Conservation (phyloP, 2,329 filamentous ascomycete species). For the Lomentospora prolificans region DNA sequence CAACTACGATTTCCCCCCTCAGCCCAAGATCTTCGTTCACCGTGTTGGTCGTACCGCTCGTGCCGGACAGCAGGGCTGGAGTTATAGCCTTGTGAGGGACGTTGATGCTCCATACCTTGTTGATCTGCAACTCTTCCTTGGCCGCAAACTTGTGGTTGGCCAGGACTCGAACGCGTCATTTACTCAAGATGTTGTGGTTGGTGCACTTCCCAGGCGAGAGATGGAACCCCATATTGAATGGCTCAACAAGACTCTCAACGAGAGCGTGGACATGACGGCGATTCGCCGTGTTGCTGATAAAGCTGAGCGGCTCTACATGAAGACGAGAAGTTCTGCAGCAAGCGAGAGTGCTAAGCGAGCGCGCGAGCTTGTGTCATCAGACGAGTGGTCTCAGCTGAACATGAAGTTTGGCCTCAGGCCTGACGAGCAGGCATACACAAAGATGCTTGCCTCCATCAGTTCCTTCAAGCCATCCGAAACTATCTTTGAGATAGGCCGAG, state of each 20-base stretch:
- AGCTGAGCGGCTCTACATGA: conserved; percentile 86
- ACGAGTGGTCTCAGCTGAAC: conserved; percentile 66
- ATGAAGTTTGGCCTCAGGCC: conserved; percentile 59
- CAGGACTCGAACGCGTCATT: conserved; percentile 59
- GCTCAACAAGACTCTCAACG: conserved; percentile 66
- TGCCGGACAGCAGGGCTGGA: conserved; percentile 88
- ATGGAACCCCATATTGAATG: conserved; percentile 73
- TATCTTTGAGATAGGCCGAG: conserved; percentile 85
- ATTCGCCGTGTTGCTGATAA: conserved; percentile 70
- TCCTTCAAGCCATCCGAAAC: conserved; percentile 86
- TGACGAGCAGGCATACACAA: conserved; percentile 59
- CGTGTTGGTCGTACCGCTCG: conserved; percentile 91
- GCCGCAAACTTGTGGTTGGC: conserved; percentile 71
- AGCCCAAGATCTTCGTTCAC: conserved; percentile 94
- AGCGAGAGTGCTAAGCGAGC: conserved; percentile 81
- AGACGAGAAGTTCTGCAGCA: conserved; percentile 82
- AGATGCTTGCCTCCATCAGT: conserved; percentile 82
- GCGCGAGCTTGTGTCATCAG: conserved; percentile 62
- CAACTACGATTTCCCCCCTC: conserved; percentile 96
- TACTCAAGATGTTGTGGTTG: conserved; percentile 75
- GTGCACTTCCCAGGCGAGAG: conserved; percentile 60
- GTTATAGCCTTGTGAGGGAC: conserved; percentile 83
- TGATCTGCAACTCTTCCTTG: conserved; percentile 88
- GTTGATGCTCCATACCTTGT: conserved; percentile 85
- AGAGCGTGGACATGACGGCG: conserved; percentile 61